These are phyloP conservation scores for Xylariaceae sp. DNA, from an alignment of 2,329 filamentous ascomycete genomes.

Conservation along the genomic window DNA sequence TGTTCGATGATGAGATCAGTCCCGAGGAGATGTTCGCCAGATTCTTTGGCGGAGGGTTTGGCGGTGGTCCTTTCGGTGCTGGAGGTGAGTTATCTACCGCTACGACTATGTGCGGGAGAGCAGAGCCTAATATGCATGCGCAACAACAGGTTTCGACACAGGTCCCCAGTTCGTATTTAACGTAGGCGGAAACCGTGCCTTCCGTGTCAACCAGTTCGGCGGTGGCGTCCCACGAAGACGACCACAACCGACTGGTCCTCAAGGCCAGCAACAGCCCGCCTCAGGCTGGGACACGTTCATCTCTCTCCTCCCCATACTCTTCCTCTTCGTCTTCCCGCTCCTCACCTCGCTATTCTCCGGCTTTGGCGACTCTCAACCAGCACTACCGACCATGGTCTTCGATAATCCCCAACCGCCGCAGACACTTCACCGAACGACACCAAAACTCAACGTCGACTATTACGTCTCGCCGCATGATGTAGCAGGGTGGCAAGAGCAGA, in stretches of 20 bases:
- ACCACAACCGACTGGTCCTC: slow-evolving; percentile 60
- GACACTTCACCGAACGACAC: slow-evolving; percentile 70
- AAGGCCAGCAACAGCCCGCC: slow-evolving; percentile 48
- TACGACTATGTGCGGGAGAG: background rate
- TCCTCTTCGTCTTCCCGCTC: slow-evolving; percentile 84
- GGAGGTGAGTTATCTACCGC: slow-evolving; percentile 46
- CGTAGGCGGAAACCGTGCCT: slow-evolving; percentile 83
- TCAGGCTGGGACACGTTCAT: slow-evolving; percentile 59
- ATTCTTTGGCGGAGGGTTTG: slow-evolving; percentile 80
- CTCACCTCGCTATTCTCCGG: slow-evolving; percentile 74
- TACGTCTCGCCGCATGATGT: slow-evolving; percentile 81
- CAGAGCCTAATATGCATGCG: slow-evolving; percentile 1
- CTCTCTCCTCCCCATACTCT: slow-evolving; percentile 79
- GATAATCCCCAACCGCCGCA: slow-evolving; percentile 68
- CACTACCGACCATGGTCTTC: slow-evolving; percentile 71
- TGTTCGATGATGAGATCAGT: slow-evolving; percentile 89
- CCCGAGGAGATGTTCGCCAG: slow-evolving; percentile 96
- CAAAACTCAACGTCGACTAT: slow-evolving; percentile 73
- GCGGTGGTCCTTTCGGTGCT: slow-evolving; percentile 67
- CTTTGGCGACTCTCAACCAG: slow-evolving; percentile 48
- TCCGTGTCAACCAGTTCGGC: slow-evolving; percentile 94
- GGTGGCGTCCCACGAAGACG: slow-evolving; percentile 73
- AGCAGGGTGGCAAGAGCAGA: slow-evolving; percentile 62
- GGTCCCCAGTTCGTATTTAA: slow-evolving; percentile 95
- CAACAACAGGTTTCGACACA: slow-evolving; percentile 56